A percentile compares a stretch with the other conserved stretches of the same genome.
phyloP scores from a whole-genome alignment of 176 grass and related monocot species.

The Oryza rufipogon region DNA sequence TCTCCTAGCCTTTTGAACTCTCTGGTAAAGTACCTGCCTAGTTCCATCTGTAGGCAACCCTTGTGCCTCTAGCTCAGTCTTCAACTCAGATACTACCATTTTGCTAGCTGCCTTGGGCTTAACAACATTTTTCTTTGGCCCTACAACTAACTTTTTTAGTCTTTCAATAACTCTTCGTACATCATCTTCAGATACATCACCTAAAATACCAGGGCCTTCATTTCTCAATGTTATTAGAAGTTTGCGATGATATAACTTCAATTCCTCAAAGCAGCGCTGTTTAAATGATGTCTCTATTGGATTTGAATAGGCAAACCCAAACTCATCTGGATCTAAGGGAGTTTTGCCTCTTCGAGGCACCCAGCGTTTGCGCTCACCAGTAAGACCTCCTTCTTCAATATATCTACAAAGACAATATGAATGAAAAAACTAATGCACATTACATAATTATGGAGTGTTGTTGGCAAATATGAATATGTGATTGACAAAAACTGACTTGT shows the following conservation, averaged over 20 bases:
- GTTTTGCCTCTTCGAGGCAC: conserved; percentile 89
- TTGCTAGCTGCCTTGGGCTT: conserved; percentile 99
- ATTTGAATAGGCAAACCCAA: conserved; percentile 96
- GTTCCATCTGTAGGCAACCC: conserved; percentile 93
- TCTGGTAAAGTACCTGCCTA: conserved; percentile 91
- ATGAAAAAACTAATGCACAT: conserved; percentile 6
- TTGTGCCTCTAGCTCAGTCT: conserved; percentile 94
- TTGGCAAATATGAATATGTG: conserved; percentile 12
- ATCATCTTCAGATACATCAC: conserved; percentile 77
- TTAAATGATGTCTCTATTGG: conserved; percentile 92
- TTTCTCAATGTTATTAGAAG: conserved; percentile 77
- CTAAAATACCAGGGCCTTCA: conserved; percentile 87
- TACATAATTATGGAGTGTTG: neutral
- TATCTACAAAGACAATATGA: conserved; percentile 54
- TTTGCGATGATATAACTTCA: conserved; percentile 78
- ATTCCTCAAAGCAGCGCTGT: conserved; percentile 77
- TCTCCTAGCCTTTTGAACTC: conserved; percentile 98
- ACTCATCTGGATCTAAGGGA: conserved; percentile 86
- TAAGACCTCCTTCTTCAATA: conserved; percentile 95
- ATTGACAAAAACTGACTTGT: conserved; percentile 21
- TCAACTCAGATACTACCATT: conserved; percentile 94
- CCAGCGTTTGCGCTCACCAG: conserved; percentile 98
- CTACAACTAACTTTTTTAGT: conserved; percentile 77
- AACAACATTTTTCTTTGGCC: conserved; percentile 70
- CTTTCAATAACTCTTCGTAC: conserved; percentile 74